Base-by-base conservation (phyloP, 805 yeast species). In the Saturnispora mendoncae region DNA sequence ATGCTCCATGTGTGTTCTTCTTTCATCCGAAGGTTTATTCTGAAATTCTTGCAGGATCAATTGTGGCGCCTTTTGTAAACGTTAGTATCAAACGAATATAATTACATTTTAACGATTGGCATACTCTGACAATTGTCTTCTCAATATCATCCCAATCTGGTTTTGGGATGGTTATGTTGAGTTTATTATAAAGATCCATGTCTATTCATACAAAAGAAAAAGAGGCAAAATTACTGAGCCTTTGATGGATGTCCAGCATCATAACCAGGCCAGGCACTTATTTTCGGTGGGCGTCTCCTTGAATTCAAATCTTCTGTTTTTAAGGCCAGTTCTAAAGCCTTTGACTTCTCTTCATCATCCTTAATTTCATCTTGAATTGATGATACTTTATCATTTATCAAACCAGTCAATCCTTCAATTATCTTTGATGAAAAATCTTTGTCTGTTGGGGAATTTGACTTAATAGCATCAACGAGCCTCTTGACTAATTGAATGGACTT, bases 241-340 rank as follows among this genome's bases (percentile, higher is more conserved):
- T 49, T 50, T 34, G 56, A 54, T 2, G 83, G 82, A 54, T 78
- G 84, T 0, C 81, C 80, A 49, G 76, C 83, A 49, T 78, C 71
- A 12, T 75, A 68, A 0, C 84, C 83, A 0, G 84, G 84, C 84
- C 84, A 78, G 1, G 84, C 73, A 20, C 41, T 42, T 6, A 36
- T 45, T 32, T 34, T 31, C 14, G 17, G 33, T 18, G 33, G 33
- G 31, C 19, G 35, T 34, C 17, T 46, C 38, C 12, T 29, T n/a
- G 13, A 33, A 24, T 12, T 33, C 8, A 9, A 19, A 48, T 31
- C 32, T 9, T 15, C 46, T 28, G 4, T 47, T 35, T 12, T 56
- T 57, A 24, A 39, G 44, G 33, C 51, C 36, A 24, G 44, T 47
- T 19, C 41, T 32, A 37, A 42, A 17, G 38, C 45, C 6, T 31